Conservation (phyloP, 495 filamentous ascomycete genomes). For the Articulospora tetracladia region DNA sequence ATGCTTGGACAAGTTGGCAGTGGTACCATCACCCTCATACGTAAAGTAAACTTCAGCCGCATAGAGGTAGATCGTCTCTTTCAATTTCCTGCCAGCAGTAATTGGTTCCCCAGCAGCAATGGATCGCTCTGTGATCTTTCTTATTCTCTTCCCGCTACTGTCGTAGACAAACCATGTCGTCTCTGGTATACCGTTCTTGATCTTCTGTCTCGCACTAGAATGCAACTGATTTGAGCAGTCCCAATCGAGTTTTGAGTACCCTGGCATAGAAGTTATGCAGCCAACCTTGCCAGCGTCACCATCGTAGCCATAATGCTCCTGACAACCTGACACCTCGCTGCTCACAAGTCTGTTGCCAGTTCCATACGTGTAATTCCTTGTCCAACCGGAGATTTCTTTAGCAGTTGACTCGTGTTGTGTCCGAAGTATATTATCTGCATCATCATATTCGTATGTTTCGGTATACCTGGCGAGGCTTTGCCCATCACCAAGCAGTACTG, state of each 20-base stretch:
- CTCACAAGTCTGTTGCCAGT: slow-evolving; percentile 5
- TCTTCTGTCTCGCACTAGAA: not conserved
- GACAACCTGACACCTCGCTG: not conserved
- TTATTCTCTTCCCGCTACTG: slow-evolving; percentile 20
- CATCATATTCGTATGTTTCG: slow-evolving; percentile 7
- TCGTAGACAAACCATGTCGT: slow-evolving; percentile 33
- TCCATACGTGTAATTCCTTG: slow-evolving; percentile 3
- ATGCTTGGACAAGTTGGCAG: not conserved
- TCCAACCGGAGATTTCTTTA: not conserved
- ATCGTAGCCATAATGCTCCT: slow-evolving; percentile 24
- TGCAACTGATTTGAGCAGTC: slow-evolving; percentile 23
- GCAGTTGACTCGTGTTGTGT: not conserved
- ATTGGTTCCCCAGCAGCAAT: not conserved
- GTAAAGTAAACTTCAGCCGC: slow-evolving; percentile 7
- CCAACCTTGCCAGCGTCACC: slow-evolving; percentile 4
- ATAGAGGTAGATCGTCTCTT: slow-evolving; percentile 10
- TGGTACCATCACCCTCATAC: slow-evolving; percentile 16
- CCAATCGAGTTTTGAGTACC: slow-evolving; percentile 19
- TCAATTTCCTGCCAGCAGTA: not conserved
- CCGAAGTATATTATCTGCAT: not conserved
- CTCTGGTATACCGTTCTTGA: slow-evolving; percentile 7
- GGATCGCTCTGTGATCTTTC: slow-evolving; percentile 28
- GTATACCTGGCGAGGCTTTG: too few relatives aligned
- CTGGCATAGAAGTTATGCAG: slow-evolving; percentile 24
- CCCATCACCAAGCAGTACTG: too few relatives aligned